phyloP scores from a whole-genome alignment of 768 basidiomycete genomes.

The Boletus sensibilis region DNA sequence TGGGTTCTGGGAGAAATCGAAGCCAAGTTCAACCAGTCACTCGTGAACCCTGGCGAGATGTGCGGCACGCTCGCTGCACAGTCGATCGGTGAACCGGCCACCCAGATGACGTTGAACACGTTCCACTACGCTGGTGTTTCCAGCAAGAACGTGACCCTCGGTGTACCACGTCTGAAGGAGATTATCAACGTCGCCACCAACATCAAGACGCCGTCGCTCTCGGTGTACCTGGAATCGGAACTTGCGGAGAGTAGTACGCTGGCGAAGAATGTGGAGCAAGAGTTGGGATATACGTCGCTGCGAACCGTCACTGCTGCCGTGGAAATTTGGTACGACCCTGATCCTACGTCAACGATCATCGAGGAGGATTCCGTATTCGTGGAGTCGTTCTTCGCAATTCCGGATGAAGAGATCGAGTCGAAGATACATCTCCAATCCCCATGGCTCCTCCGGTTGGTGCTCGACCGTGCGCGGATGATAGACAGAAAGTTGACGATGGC shows the following conservation, averaged over 20 bases:
- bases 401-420: conserved; percentile 91
- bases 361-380: conserved; percentile 96
- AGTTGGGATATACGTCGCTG: conserved; percentile 90
- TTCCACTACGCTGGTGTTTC: conserved; percentile 99
- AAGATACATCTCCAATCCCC: conserved; percentile 92
- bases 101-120: conserved; percentile 99
- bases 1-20: conserved; percentile 97
- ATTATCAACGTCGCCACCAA: conserved; percentile 99
- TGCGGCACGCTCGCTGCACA: conserved; percentile 97
- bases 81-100: conserved; percentile 98
- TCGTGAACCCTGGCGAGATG: conserved; percentile 97
- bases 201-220: conserved; percentile 97
- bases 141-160: conserved; percentile 99
- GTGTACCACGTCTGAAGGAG: conserved; percentile 98
- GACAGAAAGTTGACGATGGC: conserved; percentile 95
- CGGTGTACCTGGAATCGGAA: conserved; percentile 79
- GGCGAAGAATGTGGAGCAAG: conserved; percentile 90
- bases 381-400: conserved; percentile 98
- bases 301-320: conserved; percentile 93
- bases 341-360: conserved; percentile 88
- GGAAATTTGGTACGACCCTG: conserved; percentile 98
- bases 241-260: conserved; percentile 57
- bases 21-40: conserved; percentile 89
- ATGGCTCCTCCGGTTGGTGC: conserved; percentile 94
- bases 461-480: conserved; percentile 97